phyloP scores from a whole-genome alignment of 148 eudicot species.

The Polygonum aviculare region DNA sequence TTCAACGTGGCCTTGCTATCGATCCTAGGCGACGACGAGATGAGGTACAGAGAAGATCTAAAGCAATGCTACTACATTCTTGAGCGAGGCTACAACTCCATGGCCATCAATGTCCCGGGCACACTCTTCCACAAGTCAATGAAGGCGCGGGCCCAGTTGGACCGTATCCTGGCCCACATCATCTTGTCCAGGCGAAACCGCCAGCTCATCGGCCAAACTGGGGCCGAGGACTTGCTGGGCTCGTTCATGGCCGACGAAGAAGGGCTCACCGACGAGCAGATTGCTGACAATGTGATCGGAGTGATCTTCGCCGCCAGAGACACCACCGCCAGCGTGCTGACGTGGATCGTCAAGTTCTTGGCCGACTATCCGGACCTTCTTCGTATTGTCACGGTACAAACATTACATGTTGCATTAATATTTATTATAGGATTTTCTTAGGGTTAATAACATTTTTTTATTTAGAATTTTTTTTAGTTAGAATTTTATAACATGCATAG shows the following conservation, averaged over 20 bases:
- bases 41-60: slow-evolving; percentile 61
- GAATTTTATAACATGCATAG: too few relatives aligned
- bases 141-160: slow-evolving; percentile 81
- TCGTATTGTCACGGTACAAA: slow-evolving; percentile 63
- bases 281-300: slow-evolving; percentile 91
- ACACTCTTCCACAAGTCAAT: slow-evolving; percentile 82
- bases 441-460: too few relatives aligned
- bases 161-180: slow-evolving; percentile 60
- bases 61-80: slow-evolving; percentile 73
- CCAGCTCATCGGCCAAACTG: slow-evolving; percentile 9
- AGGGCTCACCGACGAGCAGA: slow-evolving; percentile 74
- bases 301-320: slow-evolving; percentile 93
- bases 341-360: slow-evolving; percentile 86
- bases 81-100: slow-evolving; percentile 92
- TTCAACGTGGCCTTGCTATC: slow-evolving; percentile 89
- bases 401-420: background rate
- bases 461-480: too few relatives aligned
- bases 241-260: slow-evolving; percentile 81
- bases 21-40: slow-evolving; percentile 74
- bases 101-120: slow-evolving; percentile 87
- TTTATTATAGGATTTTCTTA: too few relatives aligned
- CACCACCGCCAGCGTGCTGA: slow-evolving; percentile 86
- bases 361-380: slow-evolving; percentile 72
- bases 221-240: slow-evolving; percentile 40
- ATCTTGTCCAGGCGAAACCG: slow-evolving; percentile 39